phyloP scores from a whole-genome alignment of 352 stramenopile species.

The Pythium chondricola region DNA sequence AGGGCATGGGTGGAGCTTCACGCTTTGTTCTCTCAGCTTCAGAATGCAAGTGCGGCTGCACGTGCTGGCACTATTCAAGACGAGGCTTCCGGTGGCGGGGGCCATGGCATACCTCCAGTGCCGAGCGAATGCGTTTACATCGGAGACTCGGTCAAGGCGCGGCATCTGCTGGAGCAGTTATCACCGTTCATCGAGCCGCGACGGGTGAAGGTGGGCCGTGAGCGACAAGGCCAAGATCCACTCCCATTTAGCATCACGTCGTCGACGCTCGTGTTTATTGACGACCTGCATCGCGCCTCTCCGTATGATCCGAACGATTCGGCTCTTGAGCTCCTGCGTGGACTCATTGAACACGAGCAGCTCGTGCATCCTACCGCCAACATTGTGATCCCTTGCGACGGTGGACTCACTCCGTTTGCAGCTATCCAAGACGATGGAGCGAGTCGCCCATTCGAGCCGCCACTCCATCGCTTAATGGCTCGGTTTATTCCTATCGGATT shows the following conservation, averaged over 20 bases:
- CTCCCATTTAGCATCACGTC: background rate
- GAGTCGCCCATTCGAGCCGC: background rate
- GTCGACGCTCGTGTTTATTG: slow-evolving; percentile 39
- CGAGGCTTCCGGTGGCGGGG: background rate
- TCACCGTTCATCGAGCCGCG: slow-evolving; percentile 14
- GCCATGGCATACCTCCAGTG: background rate
- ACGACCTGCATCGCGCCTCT: slow-evolving; percentile 52
- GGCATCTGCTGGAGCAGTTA: slow-evolving; percentile 15
- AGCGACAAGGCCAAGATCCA: background rate
- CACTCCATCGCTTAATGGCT: slow-evolving; percentile 22
- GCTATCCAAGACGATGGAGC: slow-evolving; percentile 18
- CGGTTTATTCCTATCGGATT: slow-evolving; percentile 35
- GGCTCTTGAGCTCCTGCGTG: slow-evolving; percentile 39
- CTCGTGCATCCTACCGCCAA: slow-evolving; percentile 33
- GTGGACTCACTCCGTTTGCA: slow-evolving; percentile 12
- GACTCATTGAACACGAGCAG: slow-evolving; percentile 33
- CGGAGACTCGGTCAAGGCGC: slow-evolving; percentile 2
- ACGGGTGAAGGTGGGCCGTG: slow-evolving; percentile 3
- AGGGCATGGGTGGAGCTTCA: slow-evolving; percentile 15
- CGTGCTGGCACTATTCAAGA: background rate
- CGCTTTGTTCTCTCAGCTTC: background rate
- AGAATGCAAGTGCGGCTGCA: background rate
- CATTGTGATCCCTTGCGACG: slow-evolving; percentile 17
- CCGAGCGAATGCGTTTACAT: slow-evolving; percentile 18
- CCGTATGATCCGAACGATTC: slow-evolving; percentile 18